Evolutionary conservation across 176 grass and related monocot species (phyloP).

Genomic region (Hyparrhenia diplandra): DNA sequence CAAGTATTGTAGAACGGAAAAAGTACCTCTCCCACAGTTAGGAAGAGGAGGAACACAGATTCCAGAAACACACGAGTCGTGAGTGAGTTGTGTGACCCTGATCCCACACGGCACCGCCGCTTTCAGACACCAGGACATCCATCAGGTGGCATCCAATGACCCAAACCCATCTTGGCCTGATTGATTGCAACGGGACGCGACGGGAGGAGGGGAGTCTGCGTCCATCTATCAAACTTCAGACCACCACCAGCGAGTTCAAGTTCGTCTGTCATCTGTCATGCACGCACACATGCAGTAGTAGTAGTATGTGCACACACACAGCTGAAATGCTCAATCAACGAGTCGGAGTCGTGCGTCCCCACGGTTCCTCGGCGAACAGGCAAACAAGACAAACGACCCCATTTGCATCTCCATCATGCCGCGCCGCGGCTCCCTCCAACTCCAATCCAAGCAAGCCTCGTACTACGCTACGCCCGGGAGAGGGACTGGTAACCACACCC

Average conservation of each 20-base stretch:
- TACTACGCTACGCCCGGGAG: neutral
- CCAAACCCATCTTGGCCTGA: neutral
- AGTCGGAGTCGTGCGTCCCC: no score
- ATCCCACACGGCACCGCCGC: neutral
- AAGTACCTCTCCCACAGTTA: neutral
- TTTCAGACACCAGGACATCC: no score
- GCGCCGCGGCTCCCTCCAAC: neutral
- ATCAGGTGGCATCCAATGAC: neutral
- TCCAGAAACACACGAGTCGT: neutral
- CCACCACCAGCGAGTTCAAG: neutral
- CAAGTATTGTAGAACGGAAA: no score
- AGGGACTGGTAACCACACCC: neutral
- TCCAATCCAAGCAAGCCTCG: no score
- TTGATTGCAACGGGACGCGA: neutral
- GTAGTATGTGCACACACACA: no score
- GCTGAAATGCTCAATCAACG: neutral
- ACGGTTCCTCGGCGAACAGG: neutral
- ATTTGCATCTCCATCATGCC: no score
- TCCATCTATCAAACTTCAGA: neutral
- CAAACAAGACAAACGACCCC: neutral
- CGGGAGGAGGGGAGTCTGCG: neutral
- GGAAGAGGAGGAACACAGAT: neutral
- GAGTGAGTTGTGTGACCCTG: neutral
- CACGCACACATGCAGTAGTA: no score
- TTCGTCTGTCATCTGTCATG: neutral